Conservation (phyloP, 2,329 filamentous ascomycete genomes). For the Fusarium haematococcum region DNA sequence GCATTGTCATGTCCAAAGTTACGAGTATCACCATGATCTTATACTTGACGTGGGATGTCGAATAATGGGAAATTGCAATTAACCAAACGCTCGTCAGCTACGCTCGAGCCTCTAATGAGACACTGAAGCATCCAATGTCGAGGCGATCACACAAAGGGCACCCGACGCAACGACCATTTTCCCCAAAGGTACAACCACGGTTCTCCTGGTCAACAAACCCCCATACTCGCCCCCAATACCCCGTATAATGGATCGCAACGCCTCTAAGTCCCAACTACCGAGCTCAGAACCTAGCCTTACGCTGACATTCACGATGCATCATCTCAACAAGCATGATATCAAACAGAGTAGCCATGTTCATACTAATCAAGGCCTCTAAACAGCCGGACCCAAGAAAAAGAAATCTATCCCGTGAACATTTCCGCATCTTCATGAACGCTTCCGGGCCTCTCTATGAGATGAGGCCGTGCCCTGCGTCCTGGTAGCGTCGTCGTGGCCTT, state of each 20-base stretch:
- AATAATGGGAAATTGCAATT: not conserved
- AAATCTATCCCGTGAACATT: constrained; percentile 51
- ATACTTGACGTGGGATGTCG: not conserved
- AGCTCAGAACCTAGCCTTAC: not conserved
- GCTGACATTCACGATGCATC: not conserved
- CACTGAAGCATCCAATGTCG: not conserved
- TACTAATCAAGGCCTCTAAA: constrained; percentile 42
- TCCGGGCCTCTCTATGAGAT: constrained; percentile 46
- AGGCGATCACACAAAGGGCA: not conserved
- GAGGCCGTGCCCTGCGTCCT: constrained; percentile 46
- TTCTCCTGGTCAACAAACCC: not conserved
- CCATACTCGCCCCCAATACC: not conserved
- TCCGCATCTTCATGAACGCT: constrained; percentile 46
- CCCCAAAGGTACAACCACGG: not conserved
- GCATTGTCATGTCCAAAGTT: not conserved
- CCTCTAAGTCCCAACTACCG: not conserved
- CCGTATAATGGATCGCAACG: not conserved
- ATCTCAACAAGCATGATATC: not conserved
- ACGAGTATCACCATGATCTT: not conserved
- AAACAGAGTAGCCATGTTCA: constrained; percentile 35
- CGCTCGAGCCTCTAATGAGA: not conserved
- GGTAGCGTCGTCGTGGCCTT: constrained; percentile 43
- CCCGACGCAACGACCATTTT: not conserved
- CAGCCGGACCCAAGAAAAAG: constrained; percentile 42
- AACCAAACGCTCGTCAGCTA: too few relatives aligned